Evolutionary conservation across 192 early-diverging fungal genomes (phyloP).

Genomic region (Coemansia sp.): DNA sequence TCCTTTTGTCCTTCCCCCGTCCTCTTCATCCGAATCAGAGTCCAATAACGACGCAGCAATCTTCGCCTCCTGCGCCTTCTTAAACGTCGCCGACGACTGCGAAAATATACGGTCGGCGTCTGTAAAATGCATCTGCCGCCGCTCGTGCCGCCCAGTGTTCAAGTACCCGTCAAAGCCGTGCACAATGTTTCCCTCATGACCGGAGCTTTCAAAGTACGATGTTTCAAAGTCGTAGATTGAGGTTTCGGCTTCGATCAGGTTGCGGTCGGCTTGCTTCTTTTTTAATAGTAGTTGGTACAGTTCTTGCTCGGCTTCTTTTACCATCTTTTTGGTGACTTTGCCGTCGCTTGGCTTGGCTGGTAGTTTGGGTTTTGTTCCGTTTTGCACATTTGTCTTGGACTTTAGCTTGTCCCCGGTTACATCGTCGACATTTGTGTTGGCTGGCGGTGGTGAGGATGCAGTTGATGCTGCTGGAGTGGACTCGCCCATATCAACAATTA

Average conservation of each 20-base stretch:
- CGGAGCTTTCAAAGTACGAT: constrained; percentile 86
- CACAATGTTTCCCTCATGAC: constrained; percentile 82
- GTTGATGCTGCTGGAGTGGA: constrained; percentile 4
- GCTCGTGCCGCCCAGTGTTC: constrained; percentile 59
- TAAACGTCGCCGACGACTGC: constrained; percentile 63
- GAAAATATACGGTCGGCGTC: constrained; percentile 87
- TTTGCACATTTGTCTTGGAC: not conserved
- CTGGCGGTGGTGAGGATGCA: constrained; percentile 7
- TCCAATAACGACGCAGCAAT: constrained; percentile 50
- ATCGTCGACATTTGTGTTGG: constrained; percentile 4
- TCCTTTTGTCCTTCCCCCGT: not conserved
- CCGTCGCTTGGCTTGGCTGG: constrained; percentile 19
- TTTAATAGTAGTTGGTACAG: constrained; percentile 68
- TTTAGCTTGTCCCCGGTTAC: constrained; percentile 2
- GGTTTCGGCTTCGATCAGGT: constrained; percentile 69
- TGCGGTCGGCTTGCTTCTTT: constrained; percentile 80
- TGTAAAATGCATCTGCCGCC: constrained; percentile 62
- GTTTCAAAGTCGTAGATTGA: constrained; percentile 85
- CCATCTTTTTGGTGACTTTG: constrained; percentile 55
- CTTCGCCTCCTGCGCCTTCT: constrained; percentile 51
- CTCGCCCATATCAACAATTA: constrained; percentile 4
- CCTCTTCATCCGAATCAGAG: constrained; percentile 45
- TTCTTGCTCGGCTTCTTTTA: constrained; percentile 76
- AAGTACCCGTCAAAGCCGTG: constrained; percentile 88
- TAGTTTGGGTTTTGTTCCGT: constrained; percentile 1